Evolutionary conservation across 1,139 yeast species (phyloP).

Genomic region (Hyphopichia pseudoburtonii): DNA sequence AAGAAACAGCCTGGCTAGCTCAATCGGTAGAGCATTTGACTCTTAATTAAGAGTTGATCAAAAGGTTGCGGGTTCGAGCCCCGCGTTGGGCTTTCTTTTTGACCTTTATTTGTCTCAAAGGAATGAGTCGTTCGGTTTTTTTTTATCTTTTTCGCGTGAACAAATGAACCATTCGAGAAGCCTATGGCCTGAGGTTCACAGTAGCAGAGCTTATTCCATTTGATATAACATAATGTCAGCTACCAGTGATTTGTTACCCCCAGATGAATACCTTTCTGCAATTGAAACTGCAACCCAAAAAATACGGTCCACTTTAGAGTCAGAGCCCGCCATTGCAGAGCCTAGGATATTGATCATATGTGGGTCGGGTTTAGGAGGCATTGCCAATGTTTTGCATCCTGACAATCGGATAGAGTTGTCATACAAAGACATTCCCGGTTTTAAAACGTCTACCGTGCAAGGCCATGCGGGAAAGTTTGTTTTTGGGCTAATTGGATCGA

Average conservation of each 20-base stretch:
- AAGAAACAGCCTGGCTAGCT: slow-evolving; percentile 20
- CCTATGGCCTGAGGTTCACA: neutral
- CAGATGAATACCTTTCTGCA: slow-evolving; percentile 13
- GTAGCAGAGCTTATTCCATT: neutral
- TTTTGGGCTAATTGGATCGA: slow-evolving; percentile 71
- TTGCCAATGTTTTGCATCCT: slow-evolving; percentile 52
- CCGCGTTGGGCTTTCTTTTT: slow-evolving; percentile 43
- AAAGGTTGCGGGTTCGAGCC: slow-evolving; percentile 55
- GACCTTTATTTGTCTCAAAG: neutral
- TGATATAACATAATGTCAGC: neutral
- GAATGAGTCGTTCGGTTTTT: too few species aligned
- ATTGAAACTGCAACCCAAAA: slow-evolving; percentile 20
- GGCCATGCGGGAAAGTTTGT: slow-evolving; percentile 88
- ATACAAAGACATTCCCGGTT: slow-evolving; percentile 76
- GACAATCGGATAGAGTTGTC: slow-evolving; percentile 51
- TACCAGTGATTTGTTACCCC: neutral
- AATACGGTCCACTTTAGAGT: slow-evolving; percentile 13
- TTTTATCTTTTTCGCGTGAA: neutral
- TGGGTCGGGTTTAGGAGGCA: slow-evolving; percentile 93
- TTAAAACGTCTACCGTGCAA: slow-evolving; percentile 75
- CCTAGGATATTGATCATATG: slow-evolving; percentile 81
- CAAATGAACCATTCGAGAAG: neutral
- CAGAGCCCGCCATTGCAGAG: slow-evolving; percentile 19
- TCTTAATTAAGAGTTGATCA: slow-evolving; percentile 22
- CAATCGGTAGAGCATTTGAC: slow-evolving; percentile 26